Evolutionary conservation across 257 asterid genomes (phyloP).

Genomic region (Handroanthus guayacan): DNA sequence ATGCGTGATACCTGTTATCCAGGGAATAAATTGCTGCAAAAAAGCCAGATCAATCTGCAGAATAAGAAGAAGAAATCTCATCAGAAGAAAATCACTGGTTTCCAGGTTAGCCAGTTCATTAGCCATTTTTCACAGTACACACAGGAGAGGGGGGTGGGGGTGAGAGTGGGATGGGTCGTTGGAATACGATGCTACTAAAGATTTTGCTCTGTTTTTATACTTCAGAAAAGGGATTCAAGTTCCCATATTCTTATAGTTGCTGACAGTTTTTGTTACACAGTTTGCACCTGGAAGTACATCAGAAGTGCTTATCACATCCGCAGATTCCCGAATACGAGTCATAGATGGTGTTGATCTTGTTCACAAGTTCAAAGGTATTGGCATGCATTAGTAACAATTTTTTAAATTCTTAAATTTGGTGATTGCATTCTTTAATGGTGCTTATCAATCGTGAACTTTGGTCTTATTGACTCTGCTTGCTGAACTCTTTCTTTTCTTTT

Average conservation of each 20-base stretch:
- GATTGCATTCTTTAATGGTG: constrained; percentile 13
- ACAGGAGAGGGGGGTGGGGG: neutral
- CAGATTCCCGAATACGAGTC: constrained; percentile 93
- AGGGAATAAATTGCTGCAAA: constrained; percentile 86
- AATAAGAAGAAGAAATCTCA: constrained; percentile 92
- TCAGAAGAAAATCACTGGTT: constrained; percentile 97
- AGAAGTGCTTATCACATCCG: constrained; percentile 93
- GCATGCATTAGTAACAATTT: neutral
- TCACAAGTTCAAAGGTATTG: constrained; percentile 93
- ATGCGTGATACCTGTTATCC: constrained; percentile 33
- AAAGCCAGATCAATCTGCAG: constrained; percentile 83
- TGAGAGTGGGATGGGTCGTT: neutral
- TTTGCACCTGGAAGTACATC: constrained; percentile 94
- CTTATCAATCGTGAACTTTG: constrained; percentile 4
- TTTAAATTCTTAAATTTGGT: constrained; percentile 9
- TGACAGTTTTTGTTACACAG: constrained; percentile 54
- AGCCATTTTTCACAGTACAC: neutral
- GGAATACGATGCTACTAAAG: constrained; percentile 1
- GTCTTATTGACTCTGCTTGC: neutral
- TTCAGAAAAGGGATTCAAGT: constrained; percentile 12
- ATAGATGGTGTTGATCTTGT: constrained; percentile 84
- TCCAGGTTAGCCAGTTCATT: constrained; percentile 67
- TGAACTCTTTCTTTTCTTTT: constrained; percentile 8
- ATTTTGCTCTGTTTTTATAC: neutral
- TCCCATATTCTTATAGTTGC: constrained; percentile 35